Evolutionary conservation across 2,329 filamentous ascomycete genomes (phyloP).

Genomic region (Trichoderma simmonsii): DNA sequence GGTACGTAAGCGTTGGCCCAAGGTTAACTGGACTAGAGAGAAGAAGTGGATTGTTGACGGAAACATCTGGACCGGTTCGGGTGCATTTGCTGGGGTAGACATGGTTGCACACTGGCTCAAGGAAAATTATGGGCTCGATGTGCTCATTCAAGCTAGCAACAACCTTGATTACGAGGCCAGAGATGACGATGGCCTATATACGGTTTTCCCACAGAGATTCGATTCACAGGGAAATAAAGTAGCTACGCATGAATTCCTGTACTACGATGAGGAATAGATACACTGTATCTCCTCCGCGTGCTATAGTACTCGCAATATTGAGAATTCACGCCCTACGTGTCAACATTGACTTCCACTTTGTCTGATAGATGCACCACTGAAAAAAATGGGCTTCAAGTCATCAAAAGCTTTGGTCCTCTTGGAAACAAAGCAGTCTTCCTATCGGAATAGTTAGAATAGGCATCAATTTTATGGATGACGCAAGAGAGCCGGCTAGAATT

Average conservation of each 20-base stretch:
- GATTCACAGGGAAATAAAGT: conserved; percentile 19
- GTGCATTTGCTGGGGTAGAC: conserved; percentile 46
- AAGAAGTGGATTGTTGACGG: conserved; percentile 44
- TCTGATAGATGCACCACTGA: too few species aligned
- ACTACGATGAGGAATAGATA: neutral
- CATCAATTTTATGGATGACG: too few species aligned
- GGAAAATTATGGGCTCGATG: conserved; percentile 31
- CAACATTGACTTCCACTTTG: neutral
- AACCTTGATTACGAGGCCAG: conserved; percentile 37
- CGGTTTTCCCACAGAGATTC: conserved; percentile 29
- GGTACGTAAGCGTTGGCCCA: conserved; percentile 33
- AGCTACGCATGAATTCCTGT: neutral
- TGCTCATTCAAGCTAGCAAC: conserved; percentile 25
- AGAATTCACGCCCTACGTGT: neutral
- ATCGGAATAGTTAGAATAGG: too few species aligned
- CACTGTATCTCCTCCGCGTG: neutral
- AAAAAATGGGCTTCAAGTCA: too few species aligned
- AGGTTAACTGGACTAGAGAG: conserved; percentile 43
- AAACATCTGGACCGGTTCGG: conserved; percentile 46
- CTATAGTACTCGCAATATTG: neutral
- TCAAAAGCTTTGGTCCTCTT: too few species aligned
- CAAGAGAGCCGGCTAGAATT: too few species aligned
- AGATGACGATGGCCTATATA: conserved; percentile 30
- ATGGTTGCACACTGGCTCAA: conserved; percentile 41
- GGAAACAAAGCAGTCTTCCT: too few species aligned